A percentile compares a stretch with the other conserved stretches of the same genome.
Conservation (phyloP, 495 filamentous ascomycete genomes). For the Tuber microsphaerosporum region DNA sequence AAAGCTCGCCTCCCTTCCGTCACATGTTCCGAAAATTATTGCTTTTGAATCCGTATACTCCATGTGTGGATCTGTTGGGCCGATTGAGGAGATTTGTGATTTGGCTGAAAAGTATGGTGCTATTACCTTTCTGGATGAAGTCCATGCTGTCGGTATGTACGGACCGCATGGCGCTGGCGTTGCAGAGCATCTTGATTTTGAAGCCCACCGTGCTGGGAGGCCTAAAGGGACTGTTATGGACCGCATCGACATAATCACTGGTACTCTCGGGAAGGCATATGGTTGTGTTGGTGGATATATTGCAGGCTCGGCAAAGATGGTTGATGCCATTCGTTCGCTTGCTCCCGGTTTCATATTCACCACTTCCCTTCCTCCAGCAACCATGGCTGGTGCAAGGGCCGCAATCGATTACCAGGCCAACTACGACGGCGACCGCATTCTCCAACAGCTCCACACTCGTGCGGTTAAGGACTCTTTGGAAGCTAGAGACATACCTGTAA, state of each 20-base stretch:
- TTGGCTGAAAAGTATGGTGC: slow-evolving; percentile 96
- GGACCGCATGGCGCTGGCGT: slow-evolving; percentile 93
- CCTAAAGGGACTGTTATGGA: slow-evolving; percentile 87
- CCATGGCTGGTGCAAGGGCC: slow-evolving; percentile 86
- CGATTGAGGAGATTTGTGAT: slow-evolving; percentile 91
- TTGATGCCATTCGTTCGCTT: slow-evolving; percentile 91
- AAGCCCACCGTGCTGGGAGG: slow-evolving; percentile 59
- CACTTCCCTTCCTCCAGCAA: slow-evolving; percentile 87
- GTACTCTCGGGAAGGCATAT: slow-evolving; percentile 93
- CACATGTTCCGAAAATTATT: slow-evolving; percentile 88
- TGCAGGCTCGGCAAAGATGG: slow-evolving; percentile 76
- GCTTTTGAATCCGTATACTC: slow-evolving; percentile 97
- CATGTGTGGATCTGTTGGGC: slow-evolving; percentile 96
- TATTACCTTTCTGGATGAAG: slow-evolving; percentile 94
- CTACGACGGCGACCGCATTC: slow-evolving; percentile 70
- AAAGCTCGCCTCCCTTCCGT: slow-evolving; percentile 79
- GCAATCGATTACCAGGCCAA: slow-evolving; percentile 88
- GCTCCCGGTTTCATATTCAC: slow-evolving; percentile 99
- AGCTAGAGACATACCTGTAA: slow-evolving; percentile 84
- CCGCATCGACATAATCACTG: slow-evolving; percentile 93
- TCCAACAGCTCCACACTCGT: slow-evolving; percentile 92
- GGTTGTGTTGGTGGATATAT: slow-evolving; percentile 98
- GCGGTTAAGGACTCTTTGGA: slow-evolving; percentile 75
- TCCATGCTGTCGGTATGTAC: slow-evolving; percentile 98
- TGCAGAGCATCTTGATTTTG: slow-evolving; percentile 92